phyloP scores from a whole-genome alignment of 73 alveolate genomes.

The Breviolum minutum region DNA sequence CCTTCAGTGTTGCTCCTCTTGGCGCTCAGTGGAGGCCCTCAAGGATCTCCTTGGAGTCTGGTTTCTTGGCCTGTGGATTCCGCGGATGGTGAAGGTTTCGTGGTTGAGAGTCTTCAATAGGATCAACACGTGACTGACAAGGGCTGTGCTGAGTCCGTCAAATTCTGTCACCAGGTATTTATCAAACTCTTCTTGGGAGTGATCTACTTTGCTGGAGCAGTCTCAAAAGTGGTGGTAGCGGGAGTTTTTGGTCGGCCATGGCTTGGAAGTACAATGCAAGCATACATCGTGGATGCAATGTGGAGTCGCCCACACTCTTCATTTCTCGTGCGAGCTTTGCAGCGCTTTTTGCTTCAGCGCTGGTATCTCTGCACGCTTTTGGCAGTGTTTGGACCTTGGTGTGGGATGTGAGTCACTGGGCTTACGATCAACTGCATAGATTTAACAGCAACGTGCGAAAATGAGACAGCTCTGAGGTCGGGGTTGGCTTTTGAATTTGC shows the following conservation, averaged over 20 bases:
- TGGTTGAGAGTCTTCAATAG: background rate
- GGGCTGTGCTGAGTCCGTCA: too few species aligned
- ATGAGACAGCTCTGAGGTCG: background rate
- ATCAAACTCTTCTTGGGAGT: slow-evolving; percentile 88
- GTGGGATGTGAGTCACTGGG: background rate
- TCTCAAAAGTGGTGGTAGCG: slow-evolving; percentile 87
- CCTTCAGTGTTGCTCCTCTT: slow-evolving; percentile 81
- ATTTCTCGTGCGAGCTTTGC: slow-evolving; percentile 60
- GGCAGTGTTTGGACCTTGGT: slow-evolving; percentile 31
- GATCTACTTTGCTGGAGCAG: slow-evolving; percentile 80
- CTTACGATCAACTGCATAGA: background rate
- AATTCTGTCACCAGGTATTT: slow-evolving; percentile 17
- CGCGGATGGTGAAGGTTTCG: background rate
- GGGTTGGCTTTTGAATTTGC: slow-evolving; percentile 72
- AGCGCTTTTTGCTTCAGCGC: slow-evolving; percentile 71
- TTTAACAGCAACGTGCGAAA: background rate
- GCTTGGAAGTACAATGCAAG: slow-evolving; percentile 94
- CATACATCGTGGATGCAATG: slow-evolving; percentile 92
- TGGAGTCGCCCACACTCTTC: slow-evolving; percentile 93
- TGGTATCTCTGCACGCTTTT: slow-evolving; percentile 78
- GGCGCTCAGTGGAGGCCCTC: slow-evolving; percentile 90
- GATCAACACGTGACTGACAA: too few species aligned
- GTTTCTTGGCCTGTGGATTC: background rate
- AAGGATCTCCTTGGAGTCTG: slow-evolving; percentile 89
- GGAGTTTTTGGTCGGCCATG: slow-evolving; percentile 70